A percentile compares a stretch with the other conserved stretches of the same genome.
These are phyloP conservation scores for Setaria viridis DNA, from an alignment of 202 grass and related monocot genomes.

Conservation along the genomic window DNA sequence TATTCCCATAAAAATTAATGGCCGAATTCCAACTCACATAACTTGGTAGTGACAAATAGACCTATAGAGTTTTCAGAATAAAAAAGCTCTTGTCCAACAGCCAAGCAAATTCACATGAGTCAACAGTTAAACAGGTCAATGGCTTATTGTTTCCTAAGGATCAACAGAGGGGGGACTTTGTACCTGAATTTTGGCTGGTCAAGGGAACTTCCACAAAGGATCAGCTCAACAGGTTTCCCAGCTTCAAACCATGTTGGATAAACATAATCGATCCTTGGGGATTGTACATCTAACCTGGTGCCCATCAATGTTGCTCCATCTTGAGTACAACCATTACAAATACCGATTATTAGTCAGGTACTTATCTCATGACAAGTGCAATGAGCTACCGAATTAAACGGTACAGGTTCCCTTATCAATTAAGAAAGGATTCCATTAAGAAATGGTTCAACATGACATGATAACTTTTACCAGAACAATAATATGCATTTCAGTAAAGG, in stretches of 20 bases:
- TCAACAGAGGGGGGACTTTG: neutral
- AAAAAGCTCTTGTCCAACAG: neutral
- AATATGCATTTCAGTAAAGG: constrained; percentile 10
- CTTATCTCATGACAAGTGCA: constrained; percentile 15
- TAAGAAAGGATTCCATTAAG: neutral
- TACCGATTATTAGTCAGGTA: constrained; percentile 22
- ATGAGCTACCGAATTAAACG: constrained; percentile 32
- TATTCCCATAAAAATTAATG: constrained; percentile 15
- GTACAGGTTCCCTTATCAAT: neutral
- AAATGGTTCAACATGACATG: neutral
- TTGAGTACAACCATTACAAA: constrained; percentile 44
- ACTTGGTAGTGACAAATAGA: neutral
- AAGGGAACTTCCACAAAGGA: constrained; percentile 84
- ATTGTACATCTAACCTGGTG: constrained; percentile 73
- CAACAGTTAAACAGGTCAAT: constrained; percentile 3
- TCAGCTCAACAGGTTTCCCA: constrained; percentile 70
- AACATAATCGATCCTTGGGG: constrained; percentile 84
- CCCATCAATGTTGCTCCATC: constrained; percentile 77
- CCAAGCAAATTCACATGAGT: neutral
- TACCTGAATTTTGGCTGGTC: constrained; percentile 87
- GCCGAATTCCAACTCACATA: neutral
- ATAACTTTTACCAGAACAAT: constrained; percentile 27
- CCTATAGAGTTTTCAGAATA: constrained; percentile 23
- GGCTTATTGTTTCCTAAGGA: neutral
- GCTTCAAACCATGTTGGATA: constrained; percentile 85